Evolutionary conservation across 1,284 basidiomycete genomes (phyloP), one percentile per base, ranked within the genome.

Genomic region (Ustilago nuda): DNA sequence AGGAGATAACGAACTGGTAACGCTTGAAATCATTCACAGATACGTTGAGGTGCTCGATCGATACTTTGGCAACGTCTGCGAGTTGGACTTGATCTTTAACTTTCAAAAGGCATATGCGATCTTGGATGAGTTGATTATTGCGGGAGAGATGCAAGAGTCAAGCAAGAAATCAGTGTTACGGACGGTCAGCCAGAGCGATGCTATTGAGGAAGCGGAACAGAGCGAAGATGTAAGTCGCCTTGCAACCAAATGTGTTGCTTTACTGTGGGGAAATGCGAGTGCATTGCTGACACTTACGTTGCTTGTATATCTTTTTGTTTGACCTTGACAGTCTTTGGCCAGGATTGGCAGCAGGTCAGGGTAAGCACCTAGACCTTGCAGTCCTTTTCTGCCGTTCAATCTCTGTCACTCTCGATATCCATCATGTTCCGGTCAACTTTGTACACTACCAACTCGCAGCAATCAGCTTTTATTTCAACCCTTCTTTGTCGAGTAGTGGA

Each of bases 1-100:
- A 45, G 89, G 89, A 51, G 97, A 99, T 88, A 99, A 99, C 86
- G 90, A 91, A 82, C 90, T 99, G 74, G 90, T 96, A 74, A 95
- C 95, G 1, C 89, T 99, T 64, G 96, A 99, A 88, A 92, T 99
- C 78, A 95, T 99, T 62, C 97, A 99, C 87, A 92, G 97, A 84
- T 99, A 97, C 83, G 97, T 99, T 70, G 97, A 99, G 86, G 93
- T 99, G n/a, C 88, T 99, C 65, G 97, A 99, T 87, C 90, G 96
- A 56, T 99, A 99, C 87, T 99, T 99, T 88, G 97, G 97, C 62
- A 99, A 99, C 56, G 84, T 85, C n/a, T 85, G 84, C 79, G 84
- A 85, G 69, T 70, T 85, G 17, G 84, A 85, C 58, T 75, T 85
- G 52, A 85, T 85, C 68, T 85, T 85, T 66, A 85, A 85, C 79